Percentiles rank a stretch among this genome's conserved stretches.
Evolutionary conservation across 805 yeast genomes (phyloP).

Genomic region (Yarrowia sp.): DNA sequence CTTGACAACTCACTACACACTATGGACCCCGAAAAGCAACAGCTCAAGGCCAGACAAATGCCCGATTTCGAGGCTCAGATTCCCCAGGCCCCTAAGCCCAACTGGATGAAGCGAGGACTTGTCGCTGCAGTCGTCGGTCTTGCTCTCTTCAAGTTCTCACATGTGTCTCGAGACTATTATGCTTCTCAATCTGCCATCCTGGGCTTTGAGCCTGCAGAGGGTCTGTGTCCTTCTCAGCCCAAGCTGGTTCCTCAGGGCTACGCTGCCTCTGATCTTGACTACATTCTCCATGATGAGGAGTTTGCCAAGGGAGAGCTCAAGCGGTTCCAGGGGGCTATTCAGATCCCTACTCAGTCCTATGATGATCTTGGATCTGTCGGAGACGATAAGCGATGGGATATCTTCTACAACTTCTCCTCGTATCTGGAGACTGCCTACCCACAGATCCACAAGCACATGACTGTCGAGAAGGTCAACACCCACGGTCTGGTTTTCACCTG

Average conservation of each 20-base stretch:
- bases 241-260: constrained; percentile 5
- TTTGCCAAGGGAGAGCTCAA: constrained; percentile 1
- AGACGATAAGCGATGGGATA: constrained; percentile 52
- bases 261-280: constrained; percentile 1
- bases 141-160: neutral
- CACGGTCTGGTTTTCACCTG: constrained; percentile 64
- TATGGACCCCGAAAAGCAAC: constrained; percentile 19
- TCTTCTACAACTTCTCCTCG: constrained; percentile 50
- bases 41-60: neutral
- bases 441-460: constrained; percentile 46
- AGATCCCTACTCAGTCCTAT: constrained; percentile 60
- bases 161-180: neutral
- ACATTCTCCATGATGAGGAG: constrained; percentile 1
- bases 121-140: neutral
- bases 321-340: constrained; percentile 49
- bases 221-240: constrained; percentile 11
- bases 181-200: neutral
- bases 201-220: constrained; percentile 3
- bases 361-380: constrained; percentile 54
- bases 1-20: neutral
- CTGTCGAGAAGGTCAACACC: constrained; percentile 57
- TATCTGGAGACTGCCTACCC: constrained; percentile 61
- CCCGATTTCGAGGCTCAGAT: constrained; percentile 9
- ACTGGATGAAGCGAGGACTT: constrained; percentile 13
- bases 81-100: neutral